Evolutionary conservation across 225 moss, liverwort and hornwort genomes (phyloP).

Genomic region (Neckera pumila): DNA sequence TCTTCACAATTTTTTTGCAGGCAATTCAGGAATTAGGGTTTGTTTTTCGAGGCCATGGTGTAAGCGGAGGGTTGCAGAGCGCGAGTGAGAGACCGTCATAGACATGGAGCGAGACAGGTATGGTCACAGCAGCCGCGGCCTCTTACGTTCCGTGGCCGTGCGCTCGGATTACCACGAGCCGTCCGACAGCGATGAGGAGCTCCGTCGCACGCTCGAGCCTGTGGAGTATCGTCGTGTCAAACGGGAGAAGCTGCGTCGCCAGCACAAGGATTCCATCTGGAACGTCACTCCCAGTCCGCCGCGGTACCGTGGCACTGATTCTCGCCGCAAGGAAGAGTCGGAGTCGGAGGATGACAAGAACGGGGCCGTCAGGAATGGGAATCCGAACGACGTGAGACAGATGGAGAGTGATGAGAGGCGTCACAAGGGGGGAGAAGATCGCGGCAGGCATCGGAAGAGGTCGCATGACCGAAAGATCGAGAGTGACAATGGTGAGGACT

Average conservation of each 20-base stretch:
- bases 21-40: background rate
- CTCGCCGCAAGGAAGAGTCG: background rate
- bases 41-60: background rate
- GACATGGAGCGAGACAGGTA: constrained; percentile 31
- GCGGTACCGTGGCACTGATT: background rate
- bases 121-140: background rate
- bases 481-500: background rate
- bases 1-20: background rate
- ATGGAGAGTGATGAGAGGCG: background rate
- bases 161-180: constrained; percentile 5
- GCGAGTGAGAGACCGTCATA: background rate
- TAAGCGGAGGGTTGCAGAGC: background rate
- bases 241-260: constrained; percentile 39
- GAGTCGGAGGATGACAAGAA: background rate
- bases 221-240: constrained; percentile 35
- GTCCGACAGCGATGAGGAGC: constrained; percentile 32
- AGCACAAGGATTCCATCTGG: constrained; percentile 29
- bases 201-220: constrained; percentile 16
- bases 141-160: constrained; percentile 24
- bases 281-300: constrained; percentile 35
- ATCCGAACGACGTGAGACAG: background rate
- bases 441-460: background rate
- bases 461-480: background rate
- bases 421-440: background rate
- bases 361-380: background rate